Percentiles rank a stretch among this genome's conserved stretches.
phyloP scores from a whole-genome alignment of 257 asterid genomes.

The Plectranthus barbatus region DNA sequence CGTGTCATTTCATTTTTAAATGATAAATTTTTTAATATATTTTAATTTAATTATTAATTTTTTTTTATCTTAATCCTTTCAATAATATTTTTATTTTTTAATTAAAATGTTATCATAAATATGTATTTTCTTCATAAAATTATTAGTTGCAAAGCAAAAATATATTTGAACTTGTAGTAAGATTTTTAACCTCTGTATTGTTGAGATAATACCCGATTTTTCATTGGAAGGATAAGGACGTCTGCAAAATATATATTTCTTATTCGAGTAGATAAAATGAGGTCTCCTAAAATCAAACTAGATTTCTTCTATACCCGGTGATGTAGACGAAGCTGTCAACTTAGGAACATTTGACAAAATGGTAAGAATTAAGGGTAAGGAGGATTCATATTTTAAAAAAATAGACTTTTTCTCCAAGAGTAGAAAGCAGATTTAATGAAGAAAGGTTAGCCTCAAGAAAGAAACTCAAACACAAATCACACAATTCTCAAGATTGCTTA shows the following conservation, averaged over 20 bases:
- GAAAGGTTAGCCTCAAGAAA: not conserved
- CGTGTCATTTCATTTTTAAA: too few species aligned
- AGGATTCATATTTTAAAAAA: not conserved
- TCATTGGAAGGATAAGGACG: constrained; percentile 94
- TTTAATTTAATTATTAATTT: too few species aligned
- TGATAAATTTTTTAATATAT: too few species aligned
- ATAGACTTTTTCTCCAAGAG: not conserved
- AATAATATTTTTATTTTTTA: too few species aligned
- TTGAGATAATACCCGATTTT: constrained; percentile 75
- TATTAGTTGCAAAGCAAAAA: too few species aligned
- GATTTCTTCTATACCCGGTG: constrained; percentile 59
- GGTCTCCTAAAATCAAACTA: constrained; percentile 96
- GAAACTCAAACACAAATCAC: not conserved
- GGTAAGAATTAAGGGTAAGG: constrained; percentile 10
- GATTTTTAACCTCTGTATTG: constrained; percentile 76
- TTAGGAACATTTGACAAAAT: constrained; percentile 26
- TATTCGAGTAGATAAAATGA: constrained; percentile 65
- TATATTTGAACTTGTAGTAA: too few species aligned
- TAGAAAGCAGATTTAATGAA: not conserved
- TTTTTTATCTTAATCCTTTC: too few species aligned
- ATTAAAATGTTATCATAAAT: too few species aligned
- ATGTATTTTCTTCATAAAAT: too few species aligned
- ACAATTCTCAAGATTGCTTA: not conserved
- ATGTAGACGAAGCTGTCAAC: constrained; percentile 59
- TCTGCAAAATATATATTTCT: constrained; percentile 60